Evolutionary conservation across 2,329 filamentous ascomycete genomes (phyloP).

Genomic region (Xylariales sp.): DNA sequence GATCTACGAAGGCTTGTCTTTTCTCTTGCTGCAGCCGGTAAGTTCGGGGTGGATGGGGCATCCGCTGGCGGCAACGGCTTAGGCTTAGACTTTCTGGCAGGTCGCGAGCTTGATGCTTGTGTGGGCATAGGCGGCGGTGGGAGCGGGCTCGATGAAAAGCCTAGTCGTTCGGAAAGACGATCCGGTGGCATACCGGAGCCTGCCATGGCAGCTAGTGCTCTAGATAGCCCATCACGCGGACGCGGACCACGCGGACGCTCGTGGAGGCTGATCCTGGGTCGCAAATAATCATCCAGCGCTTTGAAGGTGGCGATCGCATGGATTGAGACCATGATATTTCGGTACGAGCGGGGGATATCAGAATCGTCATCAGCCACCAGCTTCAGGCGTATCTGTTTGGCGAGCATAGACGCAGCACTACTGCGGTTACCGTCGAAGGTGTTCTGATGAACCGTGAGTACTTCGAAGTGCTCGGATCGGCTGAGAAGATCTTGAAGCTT

Average conservation of each 20-base stretch:
- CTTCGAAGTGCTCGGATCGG: conserved; percentile 95
- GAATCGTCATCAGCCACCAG: conserved; percentile 86
- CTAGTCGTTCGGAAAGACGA: conserved; percentile 41
- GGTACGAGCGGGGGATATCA: conserved; percentile 80
- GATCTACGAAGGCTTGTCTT: conserved; percentile 59
- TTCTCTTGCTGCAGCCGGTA: conserved; percentile 47
- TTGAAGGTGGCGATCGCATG: conserved; percentile 98
- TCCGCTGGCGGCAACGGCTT: conserved; percentile 39
- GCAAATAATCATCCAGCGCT: conserved; percentile 89
- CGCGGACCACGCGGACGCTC: conserved; percentile 65
- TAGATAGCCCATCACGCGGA: conserved; percentile 57
- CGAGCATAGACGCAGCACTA: conserved; percentile 91
- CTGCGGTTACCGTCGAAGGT: conserved; percentile 84
- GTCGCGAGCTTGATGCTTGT: conserved; percentile 41
- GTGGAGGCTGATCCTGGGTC: conserved; percentile 78
- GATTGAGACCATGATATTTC: conserved; percentile 97
- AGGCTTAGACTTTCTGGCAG: conserved; percentile 40
- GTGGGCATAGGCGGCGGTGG: conserved; percentile 31
- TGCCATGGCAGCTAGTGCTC: conserved; percentile 72
- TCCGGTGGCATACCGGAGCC: conserved; percentile 57
- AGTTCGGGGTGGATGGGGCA: conserved; percentile 37
- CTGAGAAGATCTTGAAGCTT: conserved; percentile 96
- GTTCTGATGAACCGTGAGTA: conserved; percentile 91
- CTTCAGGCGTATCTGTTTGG: conserved; percentile 88
- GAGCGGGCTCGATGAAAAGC: conserved; percentile 31